Evolutionary conservation across 768 basidiomycete genomes (phyloP).

Genomic region (button mushroom (Agaricus bisporus)): DNA sequence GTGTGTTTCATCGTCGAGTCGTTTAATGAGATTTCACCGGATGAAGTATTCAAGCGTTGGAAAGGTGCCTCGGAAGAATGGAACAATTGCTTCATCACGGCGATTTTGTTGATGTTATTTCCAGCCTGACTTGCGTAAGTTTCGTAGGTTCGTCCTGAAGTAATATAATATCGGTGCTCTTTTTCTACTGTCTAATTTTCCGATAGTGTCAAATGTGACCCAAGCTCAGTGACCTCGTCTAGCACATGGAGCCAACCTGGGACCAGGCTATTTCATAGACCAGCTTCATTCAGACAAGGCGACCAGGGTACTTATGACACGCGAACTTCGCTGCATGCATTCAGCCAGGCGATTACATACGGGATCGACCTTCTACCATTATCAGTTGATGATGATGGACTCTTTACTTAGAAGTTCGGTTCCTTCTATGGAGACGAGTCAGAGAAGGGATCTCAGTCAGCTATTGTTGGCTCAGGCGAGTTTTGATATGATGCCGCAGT

Average conservation of each 20-base stretch:
- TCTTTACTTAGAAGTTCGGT: neutral
- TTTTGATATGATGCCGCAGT: neutral
- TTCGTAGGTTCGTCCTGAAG: constrained; percentile 17
- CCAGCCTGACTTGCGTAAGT: neutral
- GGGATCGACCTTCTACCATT: neutral
- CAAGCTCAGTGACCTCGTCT: neutral
- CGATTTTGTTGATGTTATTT: neutral
- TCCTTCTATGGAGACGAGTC: neutral
- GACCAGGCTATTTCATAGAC: too few species aligned
- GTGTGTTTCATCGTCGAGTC: neutral
- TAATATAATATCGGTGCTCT: constrained; percentile 16
- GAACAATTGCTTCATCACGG: constrained; percentile 20
- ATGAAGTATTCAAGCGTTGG: constrained; percentile 25
- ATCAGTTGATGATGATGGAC: neutral
- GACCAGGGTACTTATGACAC: neutral
- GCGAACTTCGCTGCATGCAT: neutral
- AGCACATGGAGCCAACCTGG: neutral
- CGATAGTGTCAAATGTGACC: neutral
- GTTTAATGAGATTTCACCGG: neutral
- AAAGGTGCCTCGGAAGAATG: constrained; percentile 24
- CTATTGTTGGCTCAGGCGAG: neutral
- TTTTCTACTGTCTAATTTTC: neutral
- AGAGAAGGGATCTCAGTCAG: neutral
- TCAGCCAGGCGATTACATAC: neutral
- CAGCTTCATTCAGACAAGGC: neutral